Evolutionary conservation across 352 stramenopile species (phyloP).

Genomic region (Phytophthora pisi): DNA sequence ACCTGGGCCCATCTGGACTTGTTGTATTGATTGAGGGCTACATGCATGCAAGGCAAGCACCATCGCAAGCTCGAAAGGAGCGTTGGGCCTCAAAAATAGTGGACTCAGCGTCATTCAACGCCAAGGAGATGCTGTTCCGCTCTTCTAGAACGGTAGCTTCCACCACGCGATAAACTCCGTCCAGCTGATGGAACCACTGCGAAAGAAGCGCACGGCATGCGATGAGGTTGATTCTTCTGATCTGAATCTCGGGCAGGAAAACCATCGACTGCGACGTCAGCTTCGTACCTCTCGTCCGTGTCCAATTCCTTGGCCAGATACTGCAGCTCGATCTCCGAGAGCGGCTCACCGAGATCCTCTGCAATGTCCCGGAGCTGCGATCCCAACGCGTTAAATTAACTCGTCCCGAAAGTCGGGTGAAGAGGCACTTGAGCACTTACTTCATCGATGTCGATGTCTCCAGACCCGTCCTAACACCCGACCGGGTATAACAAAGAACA

Average conservation of each 20-base stretch:
- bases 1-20: conserved; percentile 7
- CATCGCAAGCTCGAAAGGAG: conserved; percentile 19
- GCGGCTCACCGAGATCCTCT: conserved; percentile 72
- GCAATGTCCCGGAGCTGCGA: conserved; percentile 71
- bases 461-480: conserved; percentile 57
- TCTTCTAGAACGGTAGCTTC: conserved; percentile 66
- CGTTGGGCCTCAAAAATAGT: conserved; percentile 35
- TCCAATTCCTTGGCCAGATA: conserved; percentile 80
- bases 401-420: background rate
- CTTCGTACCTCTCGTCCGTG: conserved; percentile 58
- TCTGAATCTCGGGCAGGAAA: background rate
- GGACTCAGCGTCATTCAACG: conserved; percentile 13
- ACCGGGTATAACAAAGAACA: background rate
- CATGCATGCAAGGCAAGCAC: background rate
- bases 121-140: conserved; percentile 11
- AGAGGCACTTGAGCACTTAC: conserved; percentile 22
- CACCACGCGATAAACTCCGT: conserved; percentile 82
- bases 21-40: conserved; percentile 2
- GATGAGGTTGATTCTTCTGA: conserved; percentile 6
- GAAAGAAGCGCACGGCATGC: conserved; percentile 18
- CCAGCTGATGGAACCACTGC: conserved; percentile 70
- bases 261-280: background rate
- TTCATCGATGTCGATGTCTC: conserved; percentile 75
- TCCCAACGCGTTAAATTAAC: conserved; percentile 1
- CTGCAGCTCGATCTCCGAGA: conserved; percentile 74